Conservation (phyloP, 2,329 filamentous ascomycete species). For the Cladosporium austrohemisphaericum region DNA sequence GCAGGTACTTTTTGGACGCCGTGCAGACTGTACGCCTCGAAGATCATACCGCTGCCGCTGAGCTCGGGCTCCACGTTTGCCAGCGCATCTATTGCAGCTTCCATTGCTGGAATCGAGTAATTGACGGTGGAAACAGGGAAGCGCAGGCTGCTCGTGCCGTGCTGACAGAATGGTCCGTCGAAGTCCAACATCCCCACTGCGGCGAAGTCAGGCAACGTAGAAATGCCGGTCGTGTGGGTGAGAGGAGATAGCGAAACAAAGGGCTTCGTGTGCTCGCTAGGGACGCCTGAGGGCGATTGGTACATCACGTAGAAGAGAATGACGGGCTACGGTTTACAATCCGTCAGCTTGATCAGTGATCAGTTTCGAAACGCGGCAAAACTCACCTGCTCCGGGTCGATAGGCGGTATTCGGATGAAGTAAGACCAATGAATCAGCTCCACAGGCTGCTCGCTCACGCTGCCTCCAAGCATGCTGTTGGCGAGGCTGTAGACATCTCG, state of each 20-base stretch:
- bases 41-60: slow-evolving; percentile 1
- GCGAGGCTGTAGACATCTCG: not conserved
- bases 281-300: slow-evolving; percentile 7
- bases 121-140: slow-evolving; percentile 1
- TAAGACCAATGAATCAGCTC: slow-evolving; percentile 3
- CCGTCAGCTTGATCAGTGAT: no score
- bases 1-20: slow-evolving; percentile 1
- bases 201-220: not conserved
- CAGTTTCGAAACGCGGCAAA: not conserved
- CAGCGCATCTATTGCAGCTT: not conserved
- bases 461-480: not conserved
- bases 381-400: slow-evolving; percentile 5
- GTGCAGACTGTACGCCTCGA: slow-evolving; percentile 8
- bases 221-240: not conserved
- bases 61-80: not conserved
- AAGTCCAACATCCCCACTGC: not conserved
- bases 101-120: not conserved
- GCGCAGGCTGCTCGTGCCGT: slow-evolving; percentile 3
- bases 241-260: not conserved
- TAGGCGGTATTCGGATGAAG: not conserved
- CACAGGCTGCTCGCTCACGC: not conserved
- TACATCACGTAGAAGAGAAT: slow-evolving; percentile 10
- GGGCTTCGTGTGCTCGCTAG: not conserved
- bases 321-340: no score
- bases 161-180: not conserved